A percentile compares a stretch with the other conserved stretches of the same genome.
Evolutionary conservation across 2,329 filamentous ascomycete genomes (phyloP).

Genomic region (Alternaria ethzedia): DNA sequence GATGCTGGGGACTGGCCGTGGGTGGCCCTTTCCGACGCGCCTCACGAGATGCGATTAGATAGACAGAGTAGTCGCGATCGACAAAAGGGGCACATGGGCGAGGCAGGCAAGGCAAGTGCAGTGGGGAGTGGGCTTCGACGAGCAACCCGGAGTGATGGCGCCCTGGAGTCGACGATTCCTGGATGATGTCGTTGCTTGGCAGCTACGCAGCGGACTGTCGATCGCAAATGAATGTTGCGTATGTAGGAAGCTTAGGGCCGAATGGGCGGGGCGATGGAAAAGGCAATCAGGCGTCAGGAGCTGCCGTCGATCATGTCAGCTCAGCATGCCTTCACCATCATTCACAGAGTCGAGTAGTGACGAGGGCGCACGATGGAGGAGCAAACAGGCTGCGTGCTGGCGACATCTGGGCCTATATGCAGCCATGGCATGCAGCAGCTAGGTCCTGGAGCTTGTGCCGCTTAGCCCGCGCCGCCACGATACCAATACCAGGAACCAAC

Average conservation of each 20-base stretch:
- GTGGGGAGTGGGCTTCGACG: slow-evolving; percentile 11
- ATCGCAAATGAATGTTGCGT: slow-evolving; percentile 20
- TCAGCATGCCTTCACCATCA: slow-evolving; percentile 13
- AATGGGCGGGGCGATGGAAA: slow-evolving; percentile 21
- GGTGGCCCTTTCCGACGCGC: slow-evolving; percentile 12
- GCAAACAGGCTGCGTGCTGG: slow-evolving; percentile 7
- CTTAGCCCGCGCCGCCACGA: slow-evolving; percentile 21
- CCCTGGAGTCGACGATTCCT: slow-evolving; percentile 4
- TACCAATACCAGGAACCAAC: slow-evolving; percentile 15
- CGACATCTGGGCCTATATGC: slow-evolving; percentile 16
- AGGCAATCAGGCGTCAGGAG: slow-evolving; percentile 11
- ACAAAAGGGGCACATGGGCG: slow-evolving; percentile 17
- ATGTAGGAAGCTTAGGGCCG: slow-evolving; percentile 24
- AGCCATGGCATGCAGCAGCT: slow-evolving; percentile 19
- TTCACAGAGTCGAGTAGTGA: not conserved
- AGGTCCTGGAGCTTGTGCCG: slow-evolving; percentile 25
- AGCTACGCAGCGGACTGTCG: slow-evolving; percentile 6
- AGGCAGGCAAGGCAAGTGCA: slow-evolving; percentile 7
- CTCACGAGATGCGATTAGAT: slow-evolving; percentile 19
- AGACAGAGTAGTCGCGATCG: slow-evolving; percentile 20
- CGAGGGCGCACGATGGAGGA: not conserved
- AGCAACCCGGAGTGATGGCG: slow-evolving; percentile 27
- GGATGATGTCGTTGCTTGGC: slow-evolving; percentile 39
- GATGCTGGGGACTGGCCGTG: slow-evolving; percentile 27
- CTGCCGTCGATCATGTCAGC: slow-evolving; percentile 17